Evolutionary conservation across 1,284 basidiomycete species (phyloP).

Genomic region (Puccinia polysora): DNA sequence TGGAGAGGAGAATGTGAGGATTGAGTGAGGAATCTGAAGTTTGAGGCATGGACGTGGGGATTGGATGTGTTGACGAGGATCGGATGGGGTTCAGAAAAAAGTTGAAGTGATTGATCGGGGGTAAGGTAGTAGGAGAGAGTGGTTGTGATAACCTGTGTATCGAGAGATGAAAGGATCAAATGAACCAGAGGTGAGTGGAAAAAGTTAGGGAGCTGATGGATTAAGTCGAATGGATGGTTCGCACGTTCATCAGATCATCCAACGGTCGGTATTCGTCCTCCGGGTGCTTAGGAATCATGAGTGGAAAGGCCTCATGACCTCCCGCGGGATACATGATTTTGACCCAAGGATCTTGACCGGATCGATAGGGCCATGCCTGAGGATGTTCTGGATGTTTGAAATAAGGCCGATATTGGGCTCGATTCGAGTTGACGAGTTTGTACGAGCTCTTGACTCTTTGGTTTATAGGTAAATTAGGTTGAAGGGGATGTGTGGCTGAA

Average conservation of each 20-base stretch:
- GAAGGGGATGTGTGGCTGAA: background rate
- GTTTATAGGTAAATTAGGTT: background rate
- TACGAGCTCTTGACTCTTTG: background rate
- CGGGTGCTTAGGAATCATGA: conserved; percentile 37
- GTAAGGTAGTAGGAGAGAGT: conserved; percentile 47
- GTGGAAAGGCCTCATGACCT: conserved; percentile 10
- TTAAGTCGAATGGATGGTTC: too few relatives aligned
- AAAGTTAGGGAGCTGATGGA: background rate
- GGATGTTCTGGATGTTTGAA: conserved; percentile 13
- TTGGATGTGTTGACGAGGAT: conserved; percentile 44
- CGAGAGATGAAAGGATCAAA: conserved; percentile 41
- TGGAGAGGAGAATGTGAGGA: conserved; percentile 45
- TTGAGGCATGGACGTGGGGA: conserved; percentile 46
- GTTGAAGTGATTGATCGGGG: conserved; percentile 44
- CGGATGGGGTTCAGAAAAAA: conserved; percentile 48
- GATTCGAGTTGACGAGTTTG: conserved; percentile 5
- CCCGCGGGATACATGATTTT: conserved; percentile 23
- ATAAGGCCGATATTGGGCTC: conserved; percentile 1
- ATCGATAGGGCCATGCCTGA: background rate
- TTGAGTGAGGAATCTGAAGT: background rate
- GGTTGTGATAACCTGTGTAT: conserved; percentile 52
- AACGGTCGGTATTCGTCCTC: conserved; percentile 55
- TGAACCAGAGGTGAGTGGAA: background rate
- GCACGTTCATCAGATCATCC: conserved; percentile 53
- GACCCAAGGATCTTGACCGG: conserved; percentile 1